A percentile compares a stretch with the other conserved stretches of the same genome.
phyloP scores from a whole-genome alignment of 2,329 filamentous ascomycete genomes.

The Pseudopyrenochaeta lycopersici region DNA sequence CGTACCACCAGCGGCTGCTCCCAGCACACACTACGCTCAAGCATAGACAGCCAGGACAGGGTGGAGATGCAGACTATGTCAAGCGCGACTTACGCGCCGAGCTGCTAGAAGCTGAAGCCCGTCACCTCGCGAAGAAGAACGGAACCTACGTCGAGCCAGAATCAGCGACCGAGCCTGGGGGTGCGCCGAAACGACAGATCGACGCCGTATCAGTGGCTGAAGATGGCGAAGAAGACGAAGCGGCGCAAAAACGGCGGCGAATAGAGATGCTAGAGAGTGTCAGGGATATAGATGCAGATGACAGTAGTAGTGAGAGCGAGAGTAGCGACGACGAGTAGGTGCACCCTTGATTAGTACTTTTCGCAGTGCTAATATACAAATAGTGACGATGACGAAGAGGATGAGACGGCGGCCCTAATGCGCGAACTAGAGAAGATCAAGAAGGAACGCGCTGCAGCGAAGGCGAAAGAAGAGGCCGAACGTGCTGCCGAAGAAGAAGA shows the following conservation, averaged over 20 bases:
- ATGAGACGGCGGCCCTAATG: conserved; percentile 88
- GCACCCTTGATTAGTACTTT: background rate
- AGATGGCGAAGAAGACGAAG: conserved; percentile 68
- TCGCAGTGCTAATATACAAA: conserved; percentile 19
- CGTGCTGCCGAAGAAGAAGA: conserved; percentile 83
- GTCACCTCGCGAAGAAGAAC: conserved; percentile 85
- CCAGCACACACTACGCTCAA: conserved; percentile 95
- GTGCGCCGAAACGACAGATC: conserved; percentile 70
- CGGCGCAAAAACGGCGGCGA: conserved; percentile 82
- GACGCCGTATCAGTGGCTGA: conserved; percentile 59
- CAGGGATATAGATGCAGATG: conserved; percentile 84
- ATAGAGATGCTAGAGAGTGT: conserved; percentile 81
- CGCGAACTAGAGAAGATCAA: conserved; percentile 95
- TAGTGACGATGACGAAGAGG: conserved; percentile 67
- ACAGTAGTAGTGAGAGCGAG: conserved; percentile 64
- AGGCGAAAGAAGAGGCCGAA: conserved; percentile 84
- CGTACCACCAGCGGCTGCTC: conserved; percentile 94
- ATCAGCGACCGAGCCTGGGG: conserved; percentile 48
- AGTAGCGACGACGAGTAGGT: conserved; percentile 66
- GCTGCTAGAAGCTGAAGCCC: conserved; percentile 86
- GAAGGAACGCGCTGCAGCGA: conserved; percentile 81
- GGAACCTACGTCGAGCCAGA: conserved; percentile 65
- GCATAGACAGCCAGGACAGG: conserved; percentile 82
- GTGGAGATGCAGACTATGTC: conserved; percentile 75
- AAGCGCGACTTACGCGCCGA: conserved; percentile 87